These are phyloP conservation scores for Artemisia tridentata DNA, from an alignment of 129 eudicot species.

Conservation along the genomic window DNA sequence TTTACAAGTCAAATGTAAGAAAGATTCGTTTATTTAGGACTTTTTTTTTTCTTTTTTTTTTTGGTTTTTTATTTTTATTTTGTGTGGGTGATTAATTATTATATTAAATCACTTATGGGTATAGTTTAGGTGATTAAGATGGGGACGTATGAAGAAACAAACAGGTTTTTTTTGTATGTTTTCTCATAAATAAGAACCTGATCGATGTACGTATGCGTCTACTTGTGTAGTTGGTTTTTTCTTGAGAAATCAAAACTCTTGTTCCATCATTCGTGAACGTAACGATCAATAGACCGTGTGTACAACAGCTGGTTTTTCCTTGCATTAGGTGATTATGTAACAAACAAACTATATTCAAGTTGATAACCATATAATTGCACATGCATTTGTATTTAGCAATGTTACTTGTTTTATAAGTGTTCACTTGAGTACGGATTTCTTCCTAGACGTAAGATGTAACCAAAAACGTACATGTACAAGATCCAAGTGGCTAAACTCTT, in stretches of 20 bases:
- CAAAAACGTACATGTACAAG: slow-evolving; percentile 9
- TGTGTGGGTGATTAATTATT: slow-evolving; percentile 25
- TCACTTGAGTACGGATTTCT: slow-evolving; percentile 20
- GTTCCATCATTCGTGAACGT: slow-evolving; percentile 9
- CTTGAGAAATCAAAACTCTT: slow-evolving; percentile 22
- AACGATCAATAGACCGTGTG: neutral
- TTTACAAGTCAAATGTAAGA: slow-evolving; percentile 43
- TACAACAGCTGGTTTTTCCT: neutral
- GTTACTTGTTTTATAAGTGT: slow-evolving; percentile 14
- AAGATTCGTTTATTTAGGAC: slow-evolving; percentile 38
- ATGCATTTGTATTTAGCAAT: neutral
- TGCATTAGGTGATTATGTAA: neutral
- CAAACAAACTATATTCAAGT: neutral
- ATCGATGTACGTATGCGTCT: slow-evolving; percentile 23
- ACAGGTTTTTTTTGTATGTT: slow-evolving; percentile 34
- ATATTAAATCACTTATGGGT: slow-evolving; percentile 18
- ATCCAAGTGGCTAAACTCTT: neutral
- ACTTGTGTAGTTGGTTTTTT: slow-evolving; percentile 21
- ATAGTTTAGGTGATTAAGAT: slow-evolving; percentile 35
- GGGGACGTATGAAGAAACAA: slow-evolving; percentile 20
- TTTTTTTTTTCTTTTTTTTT: slow-evolving; percentile 1
- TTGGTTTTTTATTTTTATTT: neutral
- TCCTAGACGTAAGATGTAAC: slow-evolving; percentile 14
- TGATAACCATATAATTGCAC: neutral
- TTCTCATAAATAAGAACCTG: slow-evolving; percentile 27